Evolutionary conservation across 2,329 filamentous ascomycete species (phyloP).

Genomic region (Fusarium clavum): DNA sequence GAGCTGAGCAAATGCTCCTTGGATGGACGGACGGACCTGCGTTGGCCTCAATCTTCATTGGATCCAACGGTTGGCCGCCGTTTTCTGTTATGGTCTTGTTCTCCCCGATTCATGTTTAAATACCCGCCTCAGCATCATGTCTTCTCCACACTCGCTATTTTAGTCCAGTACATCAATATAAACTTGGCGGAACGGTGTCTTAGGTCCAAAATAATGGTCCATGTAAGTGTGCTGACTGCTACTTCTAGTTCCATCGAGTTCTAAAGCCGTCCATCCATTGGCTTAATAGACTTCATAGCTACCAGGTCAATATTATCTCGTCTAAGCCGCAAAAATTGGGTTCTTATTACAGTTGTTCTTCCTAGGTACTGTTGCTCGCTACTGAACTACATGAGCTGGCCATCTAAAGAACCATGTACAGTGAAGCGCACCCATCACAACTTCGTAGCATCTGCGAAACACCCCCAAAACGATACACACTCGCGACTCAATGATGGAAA

Average conservation of each 20-base stretch:
- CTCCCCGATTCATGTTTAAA: conserved; percentile 4
- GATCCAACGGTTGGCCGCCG: not conserved
- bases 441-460: conserved; percentile 6
- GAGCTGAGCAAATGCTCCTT: conserved; percentile 29
- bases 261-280: not conserved
- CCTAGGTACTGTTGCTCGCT: not conserved
- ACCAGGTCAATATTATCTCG: not conserved
- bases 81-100: conserved; percentile 8
- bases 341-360: not conserved
- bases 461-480: conserved; percentile 21
- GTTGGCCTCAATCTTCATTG: conserved; percentile 10
- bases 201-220: not conserved
- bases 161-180: not conserved
- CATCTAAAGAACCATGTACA: not conserved
- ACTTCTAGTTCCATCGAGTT: not conserved
- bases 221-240: not conserved
- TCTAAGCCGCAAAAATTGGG: conserved; percentile 3
- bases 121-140: conserved; percentile 22
- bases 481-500: not conserved
- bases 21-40: conserved; percentile 32
- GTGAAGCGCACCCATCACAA: not conserved
- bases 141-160: conserved; percentile 19
- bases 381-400: not conserved
- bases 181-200: not conserved
- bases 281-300: not conserved